A percentile compares a stretch with the other conserved stretches of the same genome.
Evolutionary conservation across 192 early-diverging fungal species (phyloP).

Genomic region (Coemansia sp.): DNA sequence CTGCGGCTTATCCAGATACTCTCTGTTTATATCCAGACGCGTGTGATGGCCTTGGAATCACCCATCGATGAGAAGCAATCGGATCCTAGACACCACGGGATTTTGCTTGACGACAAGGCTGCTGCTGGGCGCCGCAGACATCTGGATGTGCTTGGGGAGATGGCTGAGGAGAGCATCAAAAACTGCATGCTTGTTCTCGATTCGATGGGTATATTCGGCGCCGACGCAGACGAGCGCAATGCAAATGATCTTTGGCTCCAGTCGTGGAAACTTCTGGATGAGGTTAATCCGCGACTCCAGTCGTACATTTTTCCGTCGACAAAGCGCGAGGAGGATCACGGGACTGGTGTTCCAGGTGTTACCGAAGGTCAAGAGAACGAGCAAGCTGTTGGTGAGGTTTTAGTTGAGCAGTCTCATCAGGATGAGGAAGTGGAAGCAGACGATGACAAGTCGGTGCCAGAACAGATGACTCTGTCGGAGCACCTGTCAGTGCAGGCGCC

Average conservation of each 20-base stretch:
- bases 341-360: not conserved
- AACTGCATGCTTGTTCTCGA: conserved; percentile 51
- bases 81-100: conserved; percentile 1
- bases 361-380: not conserved
- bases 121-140: conserved; percentile 23
- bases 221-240: conserved; percentile 11
- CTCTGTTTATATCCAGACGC: conserved; percentile 40
- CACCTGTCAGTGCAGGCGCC: not conserved
- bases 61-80: conserved; percentile 5
- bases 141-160: conserved; percentile 43
- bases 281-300: conserved; percentile 38
- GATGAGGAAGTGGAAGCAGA: not conserved
- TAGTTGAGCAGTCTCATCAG: not conserved
- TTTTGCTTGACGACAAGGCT: not conserved
- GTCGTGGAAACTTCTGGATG: conserved; percentile 38
- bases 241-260: conserved; percentile 22
- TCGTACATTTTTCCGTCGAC: conserved; percentile 25
- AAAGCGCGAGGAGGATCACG: not conserved
- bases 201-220: conserved; percentile 35
- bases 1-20: conserved; percentile 36
- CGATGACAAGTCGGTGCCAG: not conserved
- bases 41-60: conserved; percentile 28
- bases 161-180: conserved; percentile 48
- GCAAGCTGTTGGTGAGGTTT: not conserved
- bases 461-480: not conserved